A percentile compares a stretch with the other conserved stretches of the same genome.
These are phyloP conservation scores for Cordyceps fumosorosea DNA, from an alignment of 2,329 filamentous ascomycete genomes.

Conservation along the genomic window DNA sequence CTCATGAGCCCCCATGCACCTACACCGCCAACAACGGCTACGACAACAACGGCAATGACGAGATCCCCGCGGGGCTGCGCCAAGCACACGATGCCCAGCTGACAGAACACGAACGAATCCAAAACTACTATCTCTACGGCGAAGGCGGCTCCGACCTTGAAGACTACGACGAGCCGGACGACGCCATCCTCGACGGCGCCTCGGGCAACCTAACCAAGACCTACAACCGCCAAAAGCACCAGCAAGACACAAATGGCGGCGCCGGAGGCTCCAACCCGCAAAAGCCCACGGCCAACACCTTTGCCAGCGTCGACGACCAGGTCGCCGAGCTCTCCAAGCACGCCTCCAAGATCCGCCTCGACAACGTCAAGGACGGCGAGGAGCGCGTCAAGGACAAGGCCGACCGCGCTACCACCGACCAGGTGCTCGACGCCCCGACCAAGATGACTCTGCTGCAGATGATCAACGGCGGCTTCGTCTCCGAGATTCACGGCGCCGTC, in stretches of 20 bases:
- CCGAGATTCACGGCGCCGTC: constrained; percentile 88
- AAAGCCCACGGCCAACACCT: constrained; percentile 72
- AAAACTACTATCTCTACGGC: constrained; percentile 33
- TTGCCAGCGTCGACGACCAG: constrained; percentile 77
- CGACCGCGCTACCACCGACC: constrained; percentile 88
- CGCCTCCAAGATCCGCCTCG: constrained; percentile 77
- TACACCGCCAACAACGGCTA: constrained; percentile 40
- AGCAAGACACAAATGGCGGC: constrained; percentile 44
- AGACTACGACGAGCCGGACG: constrained; percentile 53
- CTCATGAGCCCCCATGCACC: constrained; percentile 39
- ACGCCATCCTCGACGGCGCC: constrained; percentile 47
- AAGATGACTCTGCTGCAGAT: constrained; percentile 94
- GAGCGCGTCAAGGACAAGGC: constrained; percentile 74
- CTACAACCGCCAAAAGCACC: constrained; percentile 72
- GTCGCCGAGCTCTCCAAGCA: constrained; percentile 78
- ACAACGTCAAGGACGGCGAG: constrained; percentile 49
- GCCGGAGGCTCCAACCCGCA: constrained; percentile 52
- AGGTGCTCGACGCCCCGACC: constrained; percentile 88
- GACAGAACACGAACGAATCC: constrained; percentile 21
- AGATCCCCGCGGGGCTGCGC: constrained; percentile 26
- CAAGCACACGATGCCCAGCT: constrained; percentile 21
- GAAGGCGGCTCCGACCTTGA: constrained; percentile 35
- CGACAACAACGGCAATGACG: constrained; percentile 28
- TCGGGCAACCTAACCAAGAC: constrained; percentile 72
- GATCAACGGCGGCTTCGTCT: constrained; percentile 85